Conservation (phyloP, 208 protist genomes). For the Leishmania gerbilli region DNA sequence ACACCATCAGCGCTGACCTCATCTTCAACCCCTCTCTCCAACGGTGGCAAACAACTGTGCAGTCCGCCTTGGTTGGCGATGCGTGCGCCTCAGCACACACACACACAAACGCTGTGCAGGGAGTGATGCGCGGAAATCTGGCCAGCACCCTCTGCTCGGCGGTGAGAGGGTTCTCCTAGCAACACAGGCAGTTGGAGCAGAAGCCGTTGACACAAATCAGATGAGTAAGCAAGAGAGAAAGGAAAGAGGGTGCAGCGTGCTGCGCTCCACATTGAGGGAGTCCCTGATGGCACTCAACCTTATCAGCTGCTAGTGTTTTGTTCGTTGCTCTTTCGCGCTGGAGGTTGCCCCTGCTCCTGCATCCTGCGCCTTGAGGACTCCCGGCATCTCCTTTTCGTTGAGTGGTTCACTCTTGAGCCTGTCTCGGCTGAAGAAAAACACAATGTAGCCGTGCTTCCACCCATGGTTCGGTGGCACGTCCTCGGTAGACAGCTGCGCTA, state of each 20-base stretch:
- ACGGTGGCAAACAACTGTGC: background rate
- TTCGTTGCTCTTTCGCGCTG: background rate
- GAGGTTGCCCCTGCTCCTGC: slow-evolving; percentile 46
- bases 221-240: background rate
- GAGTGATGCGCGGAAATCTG: background rate
- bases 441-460: slow-evolving; percentile 57
- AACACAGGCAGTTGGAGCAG: background rate
- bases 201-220: background rate
- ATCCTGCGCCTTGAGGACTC: slow-evolving; percentile 39
- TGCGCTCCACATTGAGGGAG: background rate
- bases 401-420: slow-evolving; percentile 75
- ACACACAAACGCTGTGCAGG: background rate
- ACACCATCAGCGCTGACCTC: background rate
- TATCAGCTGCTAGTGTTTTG: background rate
- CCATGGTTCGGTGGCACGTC: slow-evolving; percentile 63
- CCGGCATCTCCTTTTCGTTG: slow-evolving; percentile 54
- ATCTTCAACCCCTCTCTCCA: background rate
- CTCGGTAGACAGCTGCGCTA: slow-evolving; percentile 36
- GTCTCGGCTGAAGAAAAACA: slow-evolving; percentile 70
- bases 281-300: background rate
- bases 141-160: background rate
- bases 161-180: background rate
- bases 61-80: background rate
- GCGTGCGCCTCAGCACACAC: too few species aligned
- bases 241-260: background rate